Evolutionary conservation across 169 alveolate genomes (phyloP), one percentile per base, ranked within the genome.

Genomic region (Toxoplasma gondii): DNA sequence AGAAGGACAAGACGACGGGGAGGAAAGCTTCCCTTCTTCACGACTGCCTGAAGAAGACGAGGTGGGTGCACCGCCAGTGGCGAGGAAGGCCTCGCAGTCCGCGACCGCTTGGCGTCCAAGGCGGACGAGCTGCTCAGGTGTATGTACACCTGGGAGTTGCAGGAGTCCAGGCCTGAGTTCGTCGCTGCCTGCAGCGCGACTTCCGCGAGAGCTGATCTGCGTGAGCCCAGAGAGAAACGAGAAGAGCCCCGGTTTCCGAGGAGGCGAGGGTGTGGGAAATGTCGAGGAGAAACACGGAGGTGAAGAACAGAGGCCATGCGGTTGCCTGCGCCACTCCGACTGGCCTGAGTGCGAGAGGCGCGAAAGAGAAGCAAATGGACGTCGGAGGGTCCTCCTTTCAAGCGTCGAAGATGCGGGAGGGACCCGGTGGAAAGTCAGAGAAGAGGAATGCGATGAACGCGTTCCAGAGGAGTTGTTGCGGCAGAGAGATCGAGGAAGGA

Each of bases 111-210:
- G 36, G 31, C 74, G 93, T 17, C 83, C 93, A 16, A 90, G 93
- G 24, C 24, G 88, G 34, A 90, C 80, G 31, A 90, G 88, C 70
- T 67, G 80, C 80, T 90, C 93, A 39, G 93, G 93, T 74, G 93
- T 90, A 90, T 90, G 88, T 43, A 90, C 93, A 70, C 93, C 93
- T 10, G 93, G 93, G 12, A 90, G 88, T 88, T 67, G 80, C 88
- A 90, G 53, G 36, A 90, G 39, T 12, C 93, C 93, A 17, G 87
- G 93, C 27, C n/a, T 1, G n/a, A 19, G 45, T 17, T n/a, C 86
- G 2, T 78, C 86, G 45, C 45, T 16, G 83, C 83, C 27, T 16
- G 27, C 74, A 7, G 1, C 24, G 74, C 74, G 34, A 1, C 34
- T 22, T 7, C 34, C 31, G 29, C 74, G 74, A 7, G 7, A 1